These are phyloP conservation scores for Thermothielavioides terrestris DNA, from an alignment of 495 filamentous ascomycete genomes.

Conservation along the genomic window DNA sequence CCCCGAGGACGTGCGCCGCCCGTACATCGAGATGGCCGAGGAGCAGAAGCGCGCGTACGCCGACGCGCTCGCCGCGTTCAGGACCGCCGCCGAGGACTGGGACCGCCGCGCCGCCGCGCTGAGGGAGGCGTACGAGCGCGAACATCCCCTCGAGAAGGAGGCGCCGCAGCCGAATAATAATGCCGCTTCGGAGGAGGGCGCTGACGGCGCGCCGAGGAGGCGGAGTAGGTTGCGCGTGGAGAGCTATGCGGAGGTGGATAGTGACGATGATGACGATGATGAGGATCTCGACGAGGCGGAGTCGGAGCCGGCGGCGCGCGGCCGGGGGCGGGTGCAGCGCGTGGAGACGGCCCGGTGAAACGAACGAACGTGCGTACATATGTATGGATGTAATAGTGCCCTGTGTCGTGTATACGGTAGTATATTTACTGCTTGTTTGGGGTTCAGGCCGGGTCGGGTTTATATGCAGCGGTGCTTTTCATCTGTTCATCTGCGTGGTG, in stretches of 20 bases:
- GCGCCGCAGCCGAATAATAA: too few relatives aligned
- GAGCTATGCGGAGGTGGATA: conserved; percentile 33
- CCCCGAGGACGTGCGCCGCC: conserved; percentile 54
- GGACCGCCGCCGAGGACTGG: conserved; percentile 54
- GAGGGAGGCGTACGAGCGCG: conserved; percentile 53
- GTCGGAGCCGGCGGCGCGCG: not conserved
- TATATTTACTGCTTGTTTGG: too few relatives aligned
- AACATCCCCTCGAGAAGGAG: conserved; percentile 36
- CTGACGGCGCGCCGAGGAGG: conserved; percentile 2
- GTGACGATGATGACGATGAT: conserved; percentile 16
- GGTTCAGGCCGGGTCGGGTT: too few relatives aligned
- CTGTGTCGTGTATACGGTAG: too few relatives aligned
- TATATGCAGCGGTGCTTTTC: too few relatives aligned
- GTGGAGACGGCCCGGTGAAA: conserved; percentile 16
- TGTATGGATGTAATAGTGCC: too few relatives aligned
- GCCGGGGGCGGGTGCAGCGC: conserved; percentile 8
- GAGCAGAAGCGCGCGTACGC: conserved; percentile 55
- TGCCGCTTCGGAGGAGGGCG: not conserved
- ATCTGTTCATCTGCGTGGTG: too few relatives aligned
- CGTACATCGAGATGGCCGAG: conserved; percentile 65
- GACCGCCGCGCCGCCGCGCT: conserved; percentile 54
- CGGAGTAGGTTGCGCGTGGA: conserved; percentile 27
- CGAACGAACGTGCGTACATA: too few relatives aligned
- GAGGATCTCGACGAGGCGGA: conserved; percentile 20
- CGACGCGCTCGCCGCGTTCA: conserved; percentile 50